Percentiles rank a stretch among this genome's conserved stretches.
Evolutionary conservation across 2,329 filamentous ascomycete species (phyloP).

Genomic region (Chrysoporthe austroafricana): DNA sequence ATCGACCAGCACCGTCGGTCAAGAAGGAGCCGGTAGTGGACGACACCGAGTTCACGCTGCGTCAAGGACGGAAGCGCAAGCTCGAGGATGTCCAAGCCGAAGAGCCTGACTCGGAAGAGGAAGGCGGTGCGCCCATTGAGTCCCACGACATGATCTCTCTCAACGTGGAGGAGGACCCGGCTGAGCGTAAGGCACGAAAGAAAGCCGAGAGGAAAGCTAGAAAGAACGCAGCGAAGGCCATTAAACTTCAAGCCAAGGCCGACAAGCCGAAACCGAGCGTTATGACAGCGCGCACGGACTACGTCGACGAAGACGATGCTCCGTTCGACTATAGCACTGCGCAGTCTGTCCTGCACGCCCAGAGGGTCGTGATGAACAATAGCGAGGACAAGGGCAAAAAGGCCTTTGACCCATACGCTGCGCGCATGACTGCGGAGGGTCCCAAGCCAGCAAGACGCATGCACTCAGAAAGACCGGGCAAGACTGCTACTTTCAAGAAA

Average conservation of each 20-base stretch:
- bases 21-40: slow-evolving; percentile 33
- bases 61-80: slow-evolving; percentile 59
- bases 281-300: slow-evolving; percentile 26
- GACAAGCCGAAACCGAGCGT: not conserved
- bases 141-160: slow-evolving; percentile 27
- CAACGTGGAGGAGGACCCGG: slow-evolving; percentile 22
- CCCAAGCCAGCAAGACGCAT: slow-evolving; percentile 38
- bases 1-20: not conserved
- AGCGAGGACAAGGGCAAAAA: slow-evolving; percentile 31
- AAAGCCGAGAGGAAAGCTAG: slow-evolving; percentile 28
- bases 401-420: slow-evolving; percentile 40
- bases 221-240: slow-evolving; percentile 27
- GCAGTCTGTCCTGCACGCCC: slow-evolving; percentile 38
- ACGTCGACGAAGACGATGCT: slow-evolving; percentile 32
- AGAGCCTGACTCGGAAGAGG: slow-evolving; percentile 27
- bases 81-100: slow-evolving; percentile 30
- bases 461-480: slow-evolving; percentile 39
- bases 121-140: slow-evolving; percentile 7
- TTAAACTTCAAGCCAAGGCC: slow-evolving; percentile 29
- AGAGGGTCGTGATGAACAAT: slow-evolving; percentile 30
- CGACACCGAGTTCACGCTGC: slow-evolving; percentile 61
- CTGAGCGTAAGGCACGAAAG: slow-evolving; percentile 30
- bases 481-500: slow-evolving; percentile 48
- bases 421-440: slow-evolving; percentile 36
- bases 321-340: slow-evolving; percentile 44